These are phyloP conservation scores for Glycine latifolia DNA, from an alignment of 306 rosid genomes.

Conservation along the genomic window DNA sequence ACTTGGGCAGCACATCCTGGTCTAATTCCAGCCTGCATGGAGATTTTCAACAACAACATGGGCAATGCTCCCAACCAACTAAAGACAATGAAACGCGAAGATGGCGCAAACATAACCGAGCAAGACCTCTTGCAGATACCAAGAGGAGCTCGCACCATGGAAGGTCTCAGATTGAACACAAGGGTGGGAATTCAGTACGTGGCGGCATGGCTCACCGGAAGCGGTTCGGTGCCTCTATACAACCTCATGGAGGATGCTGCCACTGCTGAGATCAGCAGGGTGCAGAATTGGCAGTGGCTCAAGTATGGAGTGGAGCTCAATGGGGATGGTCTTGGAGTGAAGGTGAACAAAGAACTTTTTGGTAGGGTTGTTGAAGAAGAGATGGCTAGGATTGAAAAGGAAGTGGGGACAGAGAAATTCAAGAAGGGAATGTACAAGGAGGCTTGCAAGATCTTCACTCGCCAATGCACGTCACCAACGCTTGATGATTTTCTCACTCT, in stretches of 20 bases:
- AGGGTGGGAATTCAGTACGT: constrained; percentile 88
- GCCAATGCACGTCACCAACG: constrained; percentile 75
- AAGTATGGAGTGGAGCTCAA: constrained; percentile 62
- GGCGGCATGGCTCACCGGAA: constrained; percentile 90
- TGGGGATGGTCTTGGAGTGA: constrained; percentile 72
- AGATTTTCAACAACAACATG: constrained; percentile 71
- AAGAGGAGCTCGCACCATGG: constrained; percentile 70
- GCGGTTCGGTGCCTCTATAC: constrained; percentile 89
- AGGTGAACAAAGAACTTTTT: constrained; percentile 70
- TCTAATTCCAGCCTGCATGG: constrained; percentile 72
- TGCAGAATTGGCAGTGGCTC: constrained; percentile 97
- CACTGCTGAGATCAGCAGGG: constrained; percentile 94
- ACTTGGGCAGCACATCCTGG: constrained; percentile 99
- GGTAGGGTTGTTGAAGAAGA: constrained; percentile 91
- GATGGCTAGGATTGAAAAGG: constrained; percentile 78
- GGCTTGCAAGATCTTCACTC: constrained; percentile 73
- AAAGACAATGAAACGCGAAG: constrained; percentile 55
- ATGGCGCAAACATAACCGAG: constrained; percentile 62
- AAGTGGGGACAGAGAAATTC: constrained; percentile 78
- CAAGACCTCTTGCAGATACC: constrained; percentile 81
- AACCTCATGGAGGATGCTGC: constrained; percentile 99
- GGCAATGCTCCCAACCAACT: constrained; percentile 70
- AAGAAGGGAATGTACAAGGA: constrained; percentile 74
- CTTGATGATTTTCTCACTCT: constrained; percentile 89
- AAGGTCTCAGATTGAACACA: constrained; percentile 84